Base-by-base conservation (phyloP, 1,284 basidiomycete species). In the Vanrija sp. region DNA sequence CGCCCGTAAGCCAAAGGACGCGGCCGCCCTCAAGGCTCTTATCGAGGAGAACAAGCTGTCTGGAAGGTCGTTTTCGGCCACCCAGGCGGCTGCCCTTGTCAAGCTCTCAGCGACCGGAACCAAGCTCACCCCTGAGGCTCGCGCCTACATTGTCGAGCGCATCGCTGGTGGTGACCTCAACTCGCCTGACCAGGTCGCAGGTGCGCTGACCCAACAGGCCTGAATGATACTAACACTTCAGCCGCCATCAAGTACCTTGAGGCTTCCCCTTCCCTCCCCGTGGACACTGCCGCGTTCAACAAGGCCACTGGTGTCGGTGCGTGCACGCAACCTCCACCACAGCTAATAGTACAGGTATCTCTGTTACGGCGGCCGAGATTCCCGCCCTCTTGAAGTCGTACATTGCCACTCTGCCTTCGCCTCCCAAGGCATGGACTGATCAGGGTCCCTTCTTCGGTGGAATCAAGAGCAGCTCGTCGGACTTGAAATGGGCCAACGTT, bases 231-330 rank as follows among this genome's bases (percentile, higher is more conserved):
- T 60, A 35, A 50, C 19, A 16, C 16, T 57, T 6, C 54, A 92
- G 92, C 85, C 66, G 88, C 90, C 23, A 78, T 84, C 37, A 92
- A 88, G 72, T 95, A 86, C 71, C 68, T 89, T 23, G 85, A 87
- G 63, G 67, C 79, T 0, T 81, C 84, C 63, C 72, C 81, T 20
- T 54, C 78, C n/a, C 61, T 61, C 12, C 84, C 89, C 0, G 78
- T 89, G 38, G 80, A 94, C 63, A 81, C 83, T n/a, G 75, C 69
- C 12, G 84, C 85, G 44, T 97, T 98, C 66, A 83, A 95, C 67
- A 79, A 82, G 60, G 81, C 84, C 18, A 91, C 89, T 68, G 95
- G 95, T 63, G 86, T 98, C 52, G 94, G 93, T 93, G 64, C 66
- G 89, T 80, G 14, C 31, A 14, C 35, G 3, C n/a, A 10, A 6